Base-by-base conservation (phyloP, 192 early-diverging fungal species). In the Backusella luteola region DNA sequence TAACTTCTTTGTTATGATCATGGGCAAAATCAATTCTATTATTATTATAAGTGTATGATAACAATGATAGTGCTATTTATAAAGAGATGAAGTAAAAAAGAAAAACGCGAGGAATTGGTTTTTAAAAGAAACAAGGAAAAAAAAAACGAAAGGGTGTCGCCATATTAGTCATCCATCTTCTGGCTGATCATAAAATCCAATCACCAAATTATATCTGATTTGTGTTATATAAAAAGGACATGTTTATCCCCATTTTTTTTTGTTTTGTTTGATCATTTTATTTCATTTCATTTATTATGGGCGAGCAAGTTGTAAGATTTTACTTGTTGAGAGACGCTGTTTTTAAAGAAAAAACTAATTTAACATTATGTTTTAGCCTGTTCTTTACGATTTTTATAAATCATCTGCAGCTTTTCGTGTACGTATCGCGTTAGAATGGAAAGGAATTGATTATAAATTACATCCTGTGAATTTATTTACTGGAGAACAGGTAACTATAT, bases 331-430 rank as follows among this genome's bases (percentile, higher is more conserved):
- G 8, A 26, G 11, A 29, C 9, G 5, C 12, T 26, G 12, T 14
- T 29, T 53, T 32, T 6, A 21, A 53, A 53, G 29, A 34, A n/a
- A n/a, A 36, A 36, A 15, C 63, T 66, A 34, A 23, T 66, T 15
- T 26, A 9, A 11, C 23, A 1, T 32, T 3, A 8, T 66, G 6
- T n/a, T 66, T 32, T 34, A 68, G 67, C 53, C 46, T 44, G 74
- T 88, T 9, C 88, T 96, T 7, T 95, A 94, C 77, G 79, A 85
- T 5, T 97, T 94, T 85, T 96, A 85, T 79, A 90, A 94, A 29
- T 93, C 92, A 44, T 91, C 90, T 34, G 90, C 87, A 75, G 86
- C 90, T 5, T 94, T 89, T 79, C 89, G 96, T 77, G 91, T 95
- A 41, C 81, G 94, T 34, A 90, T 93, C 44, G 90, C 88, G 32